A percentile compares a stretch with the other conserved stretches of the same genome.
Conservation (phyloP, 768 basidiomycete species). For the Serendipita vermifera region DNA sequence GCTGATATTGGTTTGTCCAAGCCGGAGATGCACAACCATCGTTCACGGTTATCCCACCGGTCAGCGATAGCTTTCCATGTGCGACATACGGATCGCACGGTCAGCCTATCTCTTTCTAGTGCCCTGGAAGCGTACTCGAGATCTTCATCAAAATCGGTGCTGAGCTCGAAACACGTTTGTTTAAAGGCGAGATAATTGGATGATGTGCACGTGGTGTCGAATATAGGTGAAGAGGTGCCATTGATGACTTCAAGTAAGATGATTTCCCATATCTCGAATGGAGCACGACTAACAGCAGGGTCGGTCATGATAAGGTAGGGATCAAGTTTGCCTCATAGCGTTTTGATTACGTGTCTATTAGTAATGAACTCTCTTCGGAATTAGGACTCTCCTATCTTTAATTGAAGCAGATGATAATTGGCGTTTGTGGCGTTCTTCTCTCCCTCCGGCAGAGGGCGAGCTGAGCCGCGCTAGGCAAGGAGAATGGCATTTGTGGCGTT, state of each 20-base stretch:
- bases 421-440: too few species aligned
- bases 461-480: too few species aligned
- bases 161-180: not conserved
- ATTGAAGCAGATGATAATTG: too few species aligned
- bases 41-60: not conserved
- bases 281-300: not conserved
- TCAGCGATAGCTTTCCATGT: not conserved
- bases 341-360: too few species aligned
- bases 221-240: not conserved
- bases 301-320: too few species aligned
- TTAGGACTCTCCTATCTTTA: too few species aligned
- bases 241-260: not conserved
- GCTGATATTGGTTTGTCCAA: not conserved
- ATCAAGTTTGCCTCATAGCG: too few species aligned
- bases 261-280: not conserved
- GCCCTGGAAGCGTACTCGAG: not conserved
- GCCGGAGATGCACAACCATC: not conserved
- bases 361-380: too few species aligned
- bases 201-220: not conserved
- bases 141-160: not conserved
- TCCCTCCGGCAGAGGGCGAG: too few species aligned
- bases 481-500: not conserved
- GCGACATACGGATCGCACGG: not conserved
- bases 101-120: not conserved
- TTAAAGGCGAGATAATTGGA: slow-evolving; percentile 1